Evolutionary conservation across 768 basidiomycete genomes (phyloP).

Genomic region (Calocybe cyanea): DNA sequence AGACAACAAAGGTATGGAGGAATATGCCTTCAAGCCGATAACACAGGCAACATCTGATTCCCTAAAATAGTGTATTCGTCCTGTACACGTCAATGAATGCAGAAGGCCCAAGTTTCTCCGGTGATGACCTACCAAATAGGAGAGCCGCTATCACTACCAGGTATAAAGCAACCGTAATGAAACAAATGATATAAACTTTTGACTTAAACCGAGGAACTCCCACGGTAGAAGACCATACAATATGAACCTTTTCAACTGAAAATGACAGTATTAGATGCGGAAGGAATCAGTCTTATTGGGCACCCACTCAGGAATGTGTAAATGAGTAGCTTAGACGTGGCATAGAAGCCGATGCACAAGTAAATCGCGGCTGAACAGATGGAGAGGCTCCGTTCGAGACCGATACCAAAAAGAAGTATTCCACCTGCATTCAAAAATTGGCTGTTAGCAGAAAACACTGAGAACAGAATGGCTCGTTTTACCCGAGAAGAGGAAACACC

Average conservation of each 20-base stretch:
- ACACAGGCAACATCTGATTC: constrained; percentile 35
- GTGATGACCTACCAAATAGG: constrained; percentile 29
- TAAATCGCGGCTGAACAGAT: constrained; percentile 41
- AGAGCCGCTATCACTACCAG: constrained; percentile 34
- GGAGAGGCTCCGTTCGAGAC: constrained; percentile 30
- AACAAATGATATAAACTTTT: constrained; percentile 37
- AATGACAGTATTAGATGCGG: not conserved
- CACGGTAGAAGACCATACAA: constrained; percentile 38
- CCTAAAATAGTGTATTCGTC: constrained; percentile 32
- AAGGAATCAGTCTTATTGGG: not conserved
- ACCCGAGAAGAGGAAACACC: constrained; percentile 37
- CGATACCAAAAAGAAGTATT: constrained; percentile 40
- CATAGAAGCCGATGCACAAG: constrained; percentile 39
- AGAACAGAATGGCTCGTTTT: too few species aligned
- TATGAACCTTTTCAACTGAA: constrained; percentile 42
- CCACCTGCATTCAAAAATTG: constrained; percentile 28
- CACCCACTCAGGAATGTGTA: constrained; percentile 33
- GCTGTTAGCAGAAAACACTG: constrained; percentile 3
- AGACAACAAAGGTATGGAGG: constrained; percentile 39
- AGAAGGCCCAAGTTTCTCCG: not conserved
- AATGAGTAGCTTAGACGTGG: constrained; percentile 32
- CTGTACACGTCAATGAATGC: constrained; percentile 16
- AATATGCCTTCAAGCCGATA: constrained; percentile 41
- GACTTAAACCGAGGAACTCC: constrained; percentile 32
- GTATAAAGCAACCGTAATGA: constrained; percentile 33